Evolutionary conservation across 495 filamentous ascomycete species (phyloP), one percentile per base, ranked within the genome.

Genomic region (Oleoguttula mirabilis): DNA sequence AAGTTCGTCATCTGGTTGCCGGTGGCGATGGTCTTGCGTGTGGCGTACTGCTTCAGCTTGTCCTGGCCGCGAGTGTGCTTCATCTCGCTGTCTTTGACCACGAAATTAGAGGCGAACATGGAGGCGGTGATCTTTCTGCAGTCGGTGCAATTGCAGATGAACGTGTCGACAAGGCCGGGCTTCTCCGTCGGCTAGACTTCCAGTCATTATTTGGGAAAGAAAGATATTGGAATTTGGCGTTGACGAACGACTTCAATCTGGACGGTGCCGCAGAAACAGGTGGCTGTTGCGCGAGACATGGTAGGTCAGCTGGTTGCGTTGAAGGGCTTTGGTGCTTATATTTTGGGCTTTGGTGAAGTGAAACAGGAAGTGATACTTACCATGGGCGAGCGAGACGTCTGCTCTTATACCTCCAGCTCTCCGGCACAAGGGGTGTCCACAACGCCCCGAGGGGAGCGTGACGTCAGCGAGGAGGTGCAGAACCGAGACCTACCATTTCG

Each of bases 111-210:
- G 10, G 71, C 68, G 63, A 72, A 73, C 66, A 73, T 71, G 5
- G 72, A 74, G 8, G 71, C 70, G 8, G 70, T 75, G 50, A 75
- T 63, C 50, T 77, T 77, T 43, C 61, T 68, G 57, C 71, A 74
- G 60, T 75, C 71, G 24, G 55, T 47, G 58, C 73, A 75, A 60
- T 77, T 65, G 57, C 71, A 77, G 48, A 73, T 42, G 54, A 74
- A 75, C 39, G 59, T 65, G 56, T 62, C 57, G 47, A 72, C 33
- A 1, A 72, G 52, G 33, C 66, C 69, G 48, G 62, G 25, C 21
- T 30, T 56, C 64, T 21, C 69, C 42, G 17, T 21, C 20, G 39
- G 48, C 30, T 37, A 39, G 34, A 40, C 23, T 21, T 40, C 20
- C 21, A 43, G 17, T 17, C 36, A 22, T 11, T 32, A 32, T 16